phyloP scores from a whole-genome alignment of 169 alveolate species.

The Plasmodium billcollinsi region DNA sequence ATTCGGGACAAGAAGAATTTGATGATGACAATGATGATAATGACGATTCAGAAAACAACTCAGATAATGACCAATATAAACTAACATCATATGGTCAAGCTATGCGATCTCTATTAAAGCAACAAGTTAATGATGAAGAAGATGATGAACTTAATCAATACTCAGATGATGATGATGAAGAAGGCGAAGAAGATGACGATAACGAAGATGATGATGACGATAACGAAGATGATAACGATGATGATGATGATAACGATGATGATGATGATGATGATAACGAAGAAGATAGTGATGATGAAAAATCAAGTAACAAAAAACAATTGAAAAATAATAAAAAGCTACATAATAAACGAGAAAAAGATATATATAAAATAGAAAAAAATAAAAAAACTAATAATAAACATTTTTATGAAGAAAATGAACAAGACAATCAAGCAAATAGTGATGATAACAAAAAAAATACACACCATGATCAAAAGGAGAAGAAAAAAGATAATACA shows the following conservation, averaged over 20 bases:
- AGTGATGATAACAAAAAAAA: conserved; percentile 50
- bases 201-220: conserved; percentile 41
- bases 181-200: conserved; percentile 29
- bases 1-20: conserved; percentile 41
- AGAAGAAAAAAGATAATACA: conserved; percentile 11
- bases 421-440: conserved; percentile 14
- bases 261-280: conserved; percentile 46
- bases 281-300: conserved; percentile 21
- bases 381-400: conserved; percentile 57
- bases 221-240: conserved; percentile 51
- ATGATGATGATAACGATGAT: conserved; percentile 73
- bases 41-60: conserved; percentile 69
- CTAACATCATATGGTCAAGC: conserved; percentile 73
- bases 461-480: conserved; percentile 49
- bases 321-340: conserved; percentile 30
- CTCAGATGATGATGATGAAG: conserved; percentile 65
- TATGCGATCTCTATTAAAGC: conserved; percentile 57
- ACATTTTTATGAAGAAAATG: neutral
- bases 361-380: conserved; percentile 60
- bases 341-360: conserved; percentile 43
- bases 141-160: conserved; percentile 74
- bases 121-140: conserved; percentile 76
- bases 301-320: conserved; percentile 46
- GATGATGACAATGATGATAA: conserved; percentile 73
- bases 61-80: conserved; percentile 46